Percentiles rank a stretch among this genome's conserved stretches.
Conservation (phyloP, 2,329 filamentous ascomycete genomes). For the Diaporthe sp. region DNA sequence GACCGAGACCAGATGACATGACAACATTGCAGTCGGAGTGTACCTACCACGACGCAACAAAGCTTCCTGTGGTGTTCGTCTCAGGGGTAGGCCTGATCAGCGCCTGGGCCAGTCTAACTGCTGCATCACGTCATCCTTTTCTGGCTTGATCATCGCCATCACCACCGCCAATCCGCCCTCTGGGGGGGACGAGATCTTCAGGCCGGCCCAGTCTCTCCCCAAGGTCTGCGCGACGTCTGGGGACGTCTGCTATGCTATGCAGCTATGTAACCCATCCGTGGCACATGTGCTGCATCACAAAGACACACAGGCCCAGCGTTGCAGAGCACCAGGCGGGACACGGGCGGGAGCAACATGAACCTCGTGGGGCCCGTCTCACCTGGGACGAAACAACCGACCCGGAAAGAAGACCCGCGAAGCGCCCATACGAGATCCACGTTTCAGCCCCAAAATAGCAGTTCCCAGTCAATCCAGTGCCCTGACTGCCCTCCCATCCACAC, state of each 20-base stretch:
- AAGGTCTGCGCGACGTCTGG: neutral
- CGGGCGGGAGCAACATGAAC: constrained; percentile 15
- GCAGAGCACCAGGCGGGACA: constrained; percentile 5
- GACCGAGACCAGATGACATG: constrained; percentile 28
- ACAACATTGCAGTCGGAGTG: neutral
- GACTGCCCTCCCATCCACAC: neutral
- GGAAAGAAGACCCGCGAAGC: constrained; percentile 31
- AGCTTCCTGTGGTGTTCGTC: constrained; percentile 14
- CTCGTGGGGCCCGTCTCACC: constrained; percentile 20
- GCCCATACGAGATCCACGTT: constrained; percentile 41
- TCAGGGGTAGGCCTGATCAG: constrained; percentile 14
- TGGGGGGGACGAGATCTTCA: neutral
- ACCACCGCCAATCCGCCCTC: neutral
- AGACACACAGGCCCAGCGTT: neutral
- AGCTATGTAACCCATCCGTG: constrained; percentile 10
- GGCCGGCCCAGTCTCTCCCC: neutral
- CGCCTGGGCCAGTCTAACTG: neutral
- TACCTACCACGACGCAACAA: neutral
- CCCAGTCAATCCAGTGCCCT: constrained; percentile 20
- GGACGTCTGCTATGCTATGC: neutral
- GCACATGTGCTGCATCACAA: constrained; percentile 6
- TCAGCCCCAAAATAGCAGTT: constrained; percentile 41
- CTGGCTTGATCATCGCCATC: neutral
- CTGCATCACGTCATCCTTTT: constrained; percentile 1
- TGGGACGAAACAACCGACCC: constrained; percentile 32